Conservation (phyloP, 148 eudicot genomes). For the Chenopodium album region DNA sequence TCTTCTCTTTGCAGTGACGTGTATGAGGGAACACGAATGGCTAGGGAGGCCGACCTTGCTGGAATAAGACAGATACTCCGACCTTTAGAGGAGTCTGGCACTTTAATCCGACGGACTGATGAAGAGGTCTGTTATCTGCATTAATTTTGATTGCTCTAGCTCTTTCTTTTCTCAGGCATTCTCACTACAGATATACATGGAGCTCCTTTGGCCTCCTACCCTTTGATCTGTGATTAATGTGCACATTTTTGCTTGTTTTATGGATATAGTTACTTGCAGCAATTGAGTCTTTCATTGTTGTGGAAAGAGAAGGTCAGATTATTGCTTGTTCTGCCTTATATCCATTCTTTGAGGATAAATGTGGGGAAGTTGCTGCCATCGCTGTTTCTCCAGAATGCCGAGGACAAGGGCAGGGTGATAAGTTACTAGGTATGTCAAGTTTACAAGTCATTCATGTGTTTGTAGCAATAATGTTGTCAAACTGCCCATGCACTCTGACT, state of each 20-base stretch:
- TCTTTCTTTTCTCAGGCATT: neutral
- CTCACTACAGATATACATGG: neutral
- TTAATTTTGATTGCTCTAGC: neutral
- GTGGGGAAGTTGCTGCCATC: slow-evolving; percentile 94
- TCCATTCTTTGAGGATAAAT: slow-evolving; percentile 74
- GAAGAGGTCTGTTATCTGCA: slow-evolving; percentile 61
- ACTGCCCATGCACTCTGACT: neutral
- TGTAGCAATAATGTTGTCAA: neutral
- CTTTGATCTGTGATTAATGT: neutral
- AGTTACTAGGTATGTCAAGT: slow-evolving; percentile 65
- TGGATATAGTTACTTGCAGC: slow-evolving; percentile 58
- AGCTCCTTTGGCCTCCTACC: slow-evolving; percentile 7
- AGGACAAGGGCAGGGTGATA: slow-evolving; percentile 97
- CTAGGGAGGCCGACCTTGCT: slow-evolving; percentile 60
- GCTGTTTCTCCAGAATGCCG: slow-evolving; percentile 98
- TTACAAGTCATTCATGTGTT: neutral
- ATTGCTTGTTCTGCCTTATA: slow-evolving; percentile 94
- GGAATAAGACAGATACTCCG: slow-evolving; percentile 64
- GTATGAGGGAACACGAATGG: slow-evolving; percentile 94
- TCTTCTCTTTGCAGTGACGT: slow-evolving; percentile 61
- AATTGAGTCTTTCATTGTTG: slow-evolving; percentile 68
- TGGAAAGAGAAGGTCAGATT: slow-evolving; percentile 95
- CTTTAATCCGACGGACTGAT: slow-evolving; percentile 74
- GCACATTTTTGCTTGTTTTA: slow-evolving; percentile 11
- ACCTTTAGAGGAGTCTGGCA: slow-evolving; percentile 88